Base-by-base conservation (phyloP, 1,139 yeast species). In the Debaryomyces coudertii region DNA sequence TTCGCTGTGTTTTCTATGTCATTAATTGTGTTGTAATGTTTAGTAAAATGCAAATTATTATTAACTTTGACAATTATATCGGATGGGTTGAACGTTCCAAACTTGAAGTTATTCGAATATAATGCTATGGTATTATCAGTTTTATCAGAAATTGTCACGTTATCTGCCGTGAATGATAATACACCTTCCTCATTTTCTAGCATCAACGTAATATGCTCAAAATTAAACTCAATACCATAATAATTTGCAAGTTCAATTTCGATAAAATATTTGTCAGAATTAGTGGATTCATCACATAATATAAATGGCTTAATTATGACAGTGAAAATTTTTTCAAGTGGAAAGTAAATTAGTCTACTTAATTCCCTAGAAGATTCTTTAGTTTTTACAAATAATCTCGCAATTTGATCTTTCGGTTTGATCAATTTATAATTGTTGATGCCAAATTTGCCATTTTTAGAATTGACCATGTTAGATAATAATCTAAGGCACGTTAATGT, bases 401-500 rank as follows among this genome's bases (percentile, higher is more conserved):
- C 49, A 5, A 65, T 60, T 35, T 64, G 61, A 12, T 51, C 37
- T 18, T 47, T 44, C 43, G 58, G 52, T 57, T 65, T 61, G 36
- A 61, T 50, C 34, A 62, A 48, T 20, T 54, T 56, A 47, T 63
- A 69, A 38, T 63, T 63, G 45, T 71, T 71, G 14, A 69, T 64
- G 3, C 73, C 73, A 14, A 56, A 43, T 23, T 53, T 53, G 8
- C 45, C 50, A 8, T 46, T 43, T 29, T 53, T 51, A 4, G 54
- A 48, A 5, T 44, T 48, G 9, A 57, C 57, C 46, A 74, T 55
- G 36, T 65, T 66, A 0, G 76, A 58, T 18, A 75, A 61, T 3
- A 75, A 52, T 38, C 68, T 68, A 11, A 76, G 55, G 43, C 70
- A 66, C 1, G 75, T 65, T 9, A 55, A 53, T n/a, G 71, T 50